Conservation (phyloP, 2,329 filamentous ascomycete species). For the Phyllosticta ampelicida region DNA sequence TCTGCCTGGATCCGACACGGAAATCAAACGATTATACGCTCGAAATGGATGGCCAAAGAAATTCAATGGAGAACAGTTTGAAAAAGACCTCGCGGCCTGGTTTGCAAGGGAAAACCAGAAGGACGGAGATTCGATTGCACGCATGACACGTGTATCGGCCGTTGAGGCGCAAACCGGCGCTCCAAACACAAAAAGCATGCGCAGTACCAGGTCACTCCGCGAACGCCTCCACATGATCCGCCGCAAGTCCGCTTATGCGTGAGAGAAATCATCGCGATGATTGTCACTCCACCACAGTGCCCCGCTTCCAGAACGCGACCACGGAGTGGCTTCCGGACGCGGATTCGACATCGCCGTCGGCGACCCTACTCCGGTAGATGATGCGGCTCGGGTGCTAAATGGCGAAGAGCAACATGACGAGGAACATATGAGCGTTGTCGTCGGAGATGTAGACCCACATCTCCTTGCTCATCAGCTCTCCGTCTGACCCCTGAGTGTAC, state of each 20-base stretch:
- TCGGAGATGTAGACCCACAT: constrained; percentile 39
- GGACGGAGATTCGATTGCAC: not conserved
- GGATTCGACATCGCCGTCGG: constrained; percentile 1
- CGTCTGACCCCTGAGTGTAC: constrained; percentile 35
- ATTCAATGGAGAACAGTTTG: constrained; percentile 5
- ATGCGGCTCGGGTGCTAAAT: constrained; percentile 27
- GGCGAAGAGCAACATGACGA: constrained; percentile 32
- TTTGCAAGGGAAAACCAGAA: constrained; percentile 5
- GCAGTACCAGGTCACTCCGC: constrained; percentile 8
- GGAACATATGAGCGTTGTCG: constrained; percentile 34
- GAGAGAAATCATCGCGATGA: not conserved
- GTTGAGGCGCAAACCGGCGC: constrained; percentile 4
- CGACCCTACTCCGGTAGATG: not conserved
- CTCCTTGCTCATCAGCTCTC: constrained; percentile 37
- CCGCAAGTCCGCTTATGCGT: not conserved
- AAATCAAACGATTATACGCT: constrained; percentile 6
- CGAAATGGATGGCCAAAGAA: constrained; percentile 8
- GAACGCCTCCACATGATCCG: constrained; percentile 7
- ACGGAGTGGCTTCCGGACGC: constrained; percentile 1
- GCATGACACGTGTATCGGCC: constrained; percentile 7
- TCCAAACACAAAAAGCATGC: constrained; percentile 4
- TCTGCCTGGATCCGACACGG: constrained; percentile 6
- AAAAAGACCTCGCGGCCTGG: constrained; percentile 5
- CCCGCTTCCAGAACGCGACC: constrained; percentile 3
- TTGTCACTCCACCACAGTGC: not conserved